These are phyloP conservation scores for Pythium graminicola DNA, from an alignment of 352 stramenopile genomes.

Conservation along the genomic window DNA sequence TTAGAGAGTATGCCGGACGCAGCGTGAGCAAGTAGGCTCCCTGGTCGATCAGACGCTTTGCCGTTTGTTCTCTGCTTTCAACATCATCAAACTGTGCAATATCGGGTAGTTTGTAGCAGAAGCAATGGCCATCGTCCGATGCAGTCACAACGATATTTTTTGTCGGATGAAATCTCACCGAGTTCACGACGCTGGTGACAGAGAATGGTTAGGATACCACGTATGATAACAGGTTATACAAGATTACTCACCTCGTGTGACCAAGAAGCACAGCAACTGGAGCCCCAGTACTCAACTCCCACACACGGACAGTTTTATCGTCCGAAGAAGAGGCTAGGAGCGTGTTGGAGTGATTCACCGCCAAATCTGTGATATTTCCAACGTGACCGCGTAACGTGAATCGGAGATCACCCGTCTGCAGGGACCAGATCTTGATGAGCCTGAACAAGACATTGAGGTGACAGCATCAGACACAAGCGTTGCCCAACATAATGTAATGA, in stretches of 20 bases:
- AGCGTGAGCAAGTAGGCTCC: constrained; percentile 77
- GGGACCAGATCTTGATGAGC: constrained; percentile 96
- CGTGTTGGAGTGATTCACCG: constrained; percentile 77
- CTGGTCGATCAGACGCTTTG: constrained; percentile 58
- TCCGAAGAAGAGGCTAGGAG: constrained; percentile 82
- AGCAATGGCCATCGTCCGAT: constrained; percentile 89
- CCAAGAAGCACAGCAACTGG: constrained; percentile 80
- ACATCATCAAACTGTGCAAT: constrained; percentile 40
- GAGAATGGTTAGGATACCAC: neutral
- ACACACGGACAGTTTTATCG: constrained; percentile 85
- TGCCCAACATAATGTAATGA: neutral
- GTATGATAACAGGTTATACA: constrained; percentile 5
- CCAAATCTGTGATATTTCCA: constrained; percentile 87
- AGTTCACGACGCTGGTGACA: constrained; percentile 63
- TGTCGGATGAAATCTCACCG: constrained; percentile 78
- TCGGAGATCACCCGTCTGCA: constrained; percentile 72
- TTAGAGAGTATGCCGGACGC: constrained; percentile 73
- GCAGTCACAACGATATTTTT: constrained; percentile 88
- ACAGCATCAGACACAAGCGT: neutral
- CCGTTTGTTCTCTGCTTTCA: constrained; percentile 76
- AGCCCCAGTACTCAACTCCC: constrained; percentile 78
- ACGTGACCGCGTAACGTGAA: constrained; percentile 83
- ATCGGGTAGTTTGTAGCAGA: constrained; percentile 86
- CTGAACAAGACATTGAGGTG: constrained; percentile 24
- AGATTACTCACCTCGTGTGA: constrained; percentile 68